Conservation (phyloP, 148 eudicot species). For the Camellia lanceoleosa region DNA sequence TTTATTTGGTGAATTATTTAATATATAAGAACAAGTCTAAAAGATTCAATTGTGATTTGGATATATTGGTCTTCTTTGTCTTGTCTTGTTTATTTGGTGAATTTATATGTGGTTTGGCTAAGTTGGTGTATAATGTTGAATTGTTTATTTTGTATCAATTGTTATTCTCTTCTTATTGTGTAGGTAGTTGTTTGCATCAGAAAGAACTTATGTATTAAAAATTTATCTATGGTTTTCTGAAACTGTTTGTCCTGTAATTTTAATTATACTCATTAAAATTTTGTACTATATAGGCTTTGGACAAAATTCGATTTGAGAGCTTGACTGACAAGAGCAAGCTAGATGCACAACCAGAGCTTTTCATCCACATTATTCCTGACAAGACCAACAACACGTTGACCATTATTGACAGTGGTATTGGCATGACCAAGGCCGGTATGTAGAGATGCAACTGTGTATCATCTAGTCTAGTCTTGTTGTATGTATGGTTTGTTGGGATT, state of each 20-base stretch:
- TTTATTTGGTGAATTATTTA: no score
- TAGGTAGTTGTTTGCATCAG: no score
- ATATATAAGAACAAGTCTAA: no score
- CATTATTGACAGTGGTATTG: constrained; percentile 37
- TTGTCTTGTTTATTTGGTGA: no score
- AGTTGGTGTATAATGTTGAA: no score
- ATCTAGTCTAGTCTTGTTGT: not conserved
- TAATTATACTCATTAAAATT: not conserved
- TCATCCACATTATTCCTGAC: constrained; percentile 36
- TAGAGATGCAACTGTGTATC: not conserved
- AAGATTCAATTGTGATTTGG: no score
- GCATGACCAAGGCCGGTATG: constrained; percentile 17
- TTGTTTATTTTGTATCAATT: no score
- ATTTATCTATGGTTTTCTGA: not conserved
- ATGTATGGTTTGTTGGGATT: not conserved
- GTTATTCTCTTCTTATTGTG: no score
- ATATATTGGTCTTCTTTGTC: no score
- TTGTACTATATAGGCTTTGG: not conserved
- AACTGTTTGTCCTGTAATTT: not conserved
- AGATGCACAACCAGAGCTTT: constrained; percentile 17
- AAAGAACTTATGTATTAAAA: no score
- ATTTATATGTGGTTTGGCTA: no score
- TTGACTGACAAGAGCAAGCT: constrained; percentile 17
- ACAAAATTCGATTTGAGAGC: not conserved
- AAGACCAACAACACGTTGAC: constrained; percentile 30